Evolutionary conservation across 2,329 filamentous ascomycete genomes (phyloP).

Genomic region (Orbilia ellipsospora): DNA sequence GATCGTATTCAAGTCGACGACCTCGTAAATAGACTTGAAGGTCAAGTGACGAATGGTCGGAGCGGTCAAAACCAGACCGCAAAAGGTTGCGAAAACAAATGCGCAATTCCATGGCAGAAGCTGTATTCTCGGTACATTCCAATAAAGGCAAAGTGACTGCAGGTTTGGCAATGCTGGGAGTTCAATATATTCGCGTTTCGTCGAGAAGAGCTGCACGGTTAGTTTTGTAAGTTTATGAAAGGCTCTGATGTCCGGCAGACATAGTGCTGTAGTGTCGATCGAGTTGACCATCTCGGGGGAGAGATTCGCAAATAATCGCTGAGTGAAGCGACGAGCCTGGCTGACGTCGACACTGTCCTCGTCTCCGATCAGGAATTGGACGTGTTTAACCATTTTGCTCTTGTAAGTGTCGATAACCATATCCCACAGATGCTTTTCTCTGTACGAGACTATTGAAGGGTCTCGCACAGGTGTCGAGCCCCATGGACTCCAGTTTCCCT

Average conservation of each 20-base stretch:
- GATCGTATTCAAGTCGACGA: neutral
- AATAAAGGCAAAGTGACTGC: neutral
- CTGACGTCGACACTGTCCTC: neutral
- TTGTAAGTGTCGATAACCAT: neutral
- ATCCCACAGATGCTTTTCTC: neutral
- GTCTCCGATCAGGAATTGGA: neutral
- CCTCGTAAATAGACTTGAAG: neutral
- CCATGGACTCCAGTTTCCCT: too few relatives aligned
- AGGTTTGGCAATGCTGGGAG: neutral
- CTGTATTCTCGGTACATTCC: neutral
- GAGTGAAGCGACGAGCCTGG: neutral
- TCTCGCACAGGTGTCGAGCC: too few relatives aligned
- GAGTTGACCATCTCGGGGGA: neutral
- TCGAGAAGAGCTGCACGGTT: neutral
- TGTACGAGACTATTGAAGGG: neutral
- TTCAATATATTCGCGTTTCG: neutral
- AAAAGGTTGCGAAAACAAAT: neutral
- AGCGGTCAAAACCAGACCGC: neutral
- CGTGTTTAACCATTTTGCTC: neutral
- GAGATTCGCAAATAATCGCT: neutral
- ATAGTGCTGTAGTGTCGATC: neutral
- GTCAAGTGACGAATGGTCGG: neutral
- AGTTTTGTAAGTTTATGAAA: neutral
- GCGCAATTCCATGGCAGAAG: neutral
- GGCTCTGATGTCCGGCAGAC: neutral